These are phyloP conservation scores for Perilla frutescens DNA, from an alignment of 257 asterid species.

Conservation along the genomic window DNA sequence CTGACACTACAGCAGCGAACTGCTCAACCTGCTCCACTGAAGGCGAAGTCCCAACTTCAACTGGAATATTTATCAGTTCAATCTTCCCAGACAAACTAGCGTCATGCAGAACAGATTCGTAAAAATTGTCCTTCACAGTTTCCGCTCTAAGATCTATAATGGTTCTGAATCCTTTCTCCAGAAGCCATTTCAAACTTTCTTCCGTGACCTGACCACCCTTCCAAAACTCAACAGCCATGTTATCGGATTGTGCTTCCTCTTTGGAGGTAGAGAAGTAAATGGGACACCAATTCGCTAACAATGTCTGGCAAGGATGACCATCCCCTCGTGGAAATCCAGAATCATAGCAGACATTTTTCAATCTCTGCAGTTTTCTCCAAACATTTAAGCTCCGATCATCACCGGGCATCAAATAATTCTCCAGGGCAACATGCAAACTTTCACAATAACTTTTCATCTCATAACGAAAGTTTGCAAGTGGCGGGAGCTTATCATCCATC, in stretches of 20 bases:
- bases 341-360: conserved; percentile 86
- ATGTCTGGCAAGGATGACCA: conserved; percentile 68
- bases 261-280: conserved; percentile 60
- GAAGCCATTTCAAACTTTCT: conserved; percentile 83
- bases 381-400: conserved; percentile 72
- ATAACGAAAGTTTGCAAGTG: conserved; percentile 87
- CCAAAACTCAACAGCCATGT: conserved; percentile 75
- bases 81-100: conserved; percentile 62
- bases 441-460: conserved; percentile 98
- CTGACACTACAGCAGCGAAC: conserved; percentile 73
- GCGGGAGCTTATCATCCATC: conserved; percentile 76
- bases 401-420: conserved; percentile 76
- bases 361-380: conserved; percentile 85
- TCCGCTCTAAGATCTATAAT: conserved; percentile 93
- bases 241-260: conserved; percentile 49
- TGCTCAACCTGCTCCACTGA: conserved; percentile 75
- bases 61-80: conserved; percentile 75
- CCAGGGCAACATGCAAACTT: conserved; percentile 91
- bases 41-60: conserved; percentile 86
- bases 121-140: conserved; percentile 81
- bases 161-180: conserved; percentile 80
- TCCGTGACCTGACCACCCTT: conserved; percentile 96
- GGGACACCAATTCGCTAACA: conserved; percentile 91
- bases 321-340: conserved; percentile 85
- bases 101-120: conserved; percentile 57